These are phyloP conservation scores for Hyphopichia fennica DNA, from an alignment of 1,139 yeast genomes.

Conservation along the genomic window DNA sequence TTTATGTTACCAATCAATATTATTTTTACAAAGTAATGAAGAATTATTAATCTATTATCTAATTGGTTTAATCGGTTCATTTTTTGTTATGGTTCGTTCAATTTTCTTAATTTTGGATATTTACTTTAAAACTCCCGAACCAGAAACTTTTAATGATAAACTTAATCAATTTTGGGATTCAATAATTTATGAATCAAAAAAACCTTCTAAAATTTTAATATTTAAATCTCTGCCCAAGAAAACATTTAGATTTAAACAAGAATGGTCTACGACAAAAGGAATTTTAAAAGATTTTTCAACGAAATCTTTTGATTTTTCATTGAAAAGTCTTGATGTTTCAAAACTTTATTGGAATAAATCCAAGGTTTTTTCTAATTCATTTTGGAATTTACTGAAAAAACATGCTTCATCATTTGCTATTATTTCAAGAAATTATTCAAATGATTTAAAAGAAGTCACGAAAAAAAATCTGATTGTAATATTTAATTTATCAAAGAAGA, in stretches of 20 bases:
- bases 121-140: conserved; percentile 1
- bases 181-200: conserved; percentile 12
- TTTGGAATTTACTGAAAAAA: too few relatives aligned
- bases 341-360: too few relatives aligned
- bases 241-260: neutral
- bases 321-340: too few relatives aligned
- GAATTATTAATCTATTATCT: conserved; percentile 18
- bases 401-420: too few relatives aligned
- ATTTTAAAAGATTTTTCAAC: too few relatives aligned
- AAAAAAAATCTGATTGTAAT: too few relatives aligned
- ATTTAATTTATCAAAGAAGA: too few relatives aligned
- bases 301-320: too few relatives aligned
- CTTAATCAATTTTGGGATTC: conserved; percentile 10
- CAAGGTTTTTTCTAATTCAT: too few relatives aligned
- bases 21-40: conserved; percentile 16
- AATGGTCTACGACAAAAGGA: neutral
- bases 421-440: too few relatives aligned
- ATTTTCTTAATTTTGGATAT: too few relatives aligned
- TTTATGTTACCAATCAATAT: neutral
- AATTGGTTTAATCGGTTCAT: neutral
- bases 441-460: too few relatives aligned
- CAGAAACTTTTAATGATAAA: conserved; percentile 9
- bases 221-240: neutral
- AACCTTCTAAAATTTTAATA: neutral
- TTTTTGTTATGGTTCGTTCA: neutral